Conservation (phyloP, 129 eudicot species). For the Lonicera japonica region DNA sequence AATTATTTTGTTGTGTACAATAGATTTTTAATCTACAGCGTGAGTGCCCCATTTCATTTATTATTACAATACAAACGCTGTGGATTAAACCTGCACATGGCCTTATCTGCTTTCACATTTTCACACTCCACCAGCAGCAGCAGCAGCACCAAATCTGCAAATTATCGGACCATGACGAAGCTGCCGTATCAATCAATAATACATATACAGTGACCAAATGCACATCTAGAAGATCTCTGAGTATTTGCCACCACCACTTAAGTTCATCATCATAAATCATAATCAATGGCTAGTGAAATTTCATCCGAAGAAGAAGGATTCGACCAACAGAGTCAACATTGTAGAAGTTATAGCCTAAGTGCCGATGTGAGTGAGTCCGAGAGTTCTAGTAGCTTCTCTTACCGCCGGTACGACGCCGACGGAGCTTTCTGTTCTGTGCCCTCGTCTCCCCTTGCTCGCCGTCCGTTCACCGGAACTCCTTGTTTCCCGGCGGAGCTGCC, state of each 20-base stretch:
- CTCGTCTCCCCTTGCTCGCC: conserved; percentile 45
- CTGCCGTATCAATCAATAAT: no score
- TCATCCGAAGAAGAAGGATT: conserved; percentile 51
- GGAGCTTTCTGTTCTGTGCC: conserved; percentile 49
- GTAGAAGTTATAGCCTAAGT: conserved; percentile 67
- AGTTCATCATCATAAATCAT: neutral
- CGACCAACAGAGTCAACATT: conserved; percentile 42
- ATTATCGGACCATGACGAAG: neutral
- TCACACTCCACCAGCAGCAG: conserved; percentile 13
- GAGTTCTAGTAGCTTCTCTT: conserved; percentile 48
- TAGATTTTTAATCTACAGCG: no score
- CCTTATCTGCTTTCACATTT: conserved; percentile 30
- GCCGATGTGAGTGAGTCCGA: conserved; percentile 96
- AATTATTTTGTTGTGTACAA: no score
- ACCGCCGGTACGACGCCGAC: conserved; percentile 37
- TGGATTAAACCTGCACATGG: conserved; percentile 4
- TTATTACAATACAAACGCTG: no score
- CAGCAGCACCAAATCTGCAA: conserved; percentile 4
- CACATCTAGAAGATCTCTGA: conserved; percentile 25
- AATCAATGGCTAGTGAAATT: conserved; percentile 34
- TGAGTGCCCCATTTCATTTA: no score
- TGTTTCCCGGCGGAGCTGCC: conserved; percentile 27
- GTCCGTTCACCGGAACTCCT: conserved; percentile 16
- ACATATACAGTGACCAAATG: conserved; percentile 5
- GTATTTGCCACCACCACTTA: neutral